Evolutionary conservation across 2,329 filamentous ascomycete species (phyloP), one percentile per base, ranked within the genome.

Genomic region (Chaetothyriales sp.): DNA sequence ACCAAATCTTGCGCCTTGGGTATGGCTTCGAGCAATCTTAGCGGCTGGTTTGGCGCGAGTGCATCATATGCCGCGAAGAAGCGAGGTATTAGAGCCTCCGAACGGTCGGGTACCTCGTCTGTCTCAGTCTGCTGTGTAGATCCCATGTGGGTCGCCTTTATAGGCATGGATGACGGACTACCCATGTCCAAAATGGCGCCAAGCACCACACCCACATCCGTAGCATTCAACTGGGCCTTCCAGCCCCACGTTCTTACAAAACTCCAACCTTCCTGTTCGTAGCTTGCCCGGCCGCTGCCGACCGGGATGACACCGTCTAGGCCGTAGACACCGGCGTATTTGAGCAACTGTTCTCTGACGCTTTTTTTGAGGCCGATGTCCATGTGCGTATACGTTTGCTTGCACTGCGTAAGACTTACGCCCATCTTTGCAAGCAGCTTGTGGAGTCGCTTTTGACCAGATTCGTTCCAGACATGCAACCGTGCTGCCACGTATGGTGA

Each of bases 391-490:
- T 97, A 98, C 65, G 82, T 90, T 68, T 97, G 92, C 62, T 88
- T 89, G 70, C 89, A 95, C 69, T 98, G 90, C 4, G 84, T 85
- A 40, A 97, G 73, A 63, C 87, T 94, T 51, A 98, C 86, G 29
- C 92, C 92, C 90, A 98, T 98, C 69, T 97, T 98, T 44, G 92
- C 92, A 2, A 98, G 77, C 0, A 98, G 77, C 65, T 97, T 97
- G 67, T 95, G 87, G 18, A 98, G 73, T 49, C 90, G 80, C 66
- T 94, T 94, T 50, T 86, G 77, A 2, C 92, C 92, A 48, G 78
- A 79, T 56, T 97, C 92, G 54, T 83, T 94, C 90, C 92, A 98
- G 46, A 95, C 89, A 67, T 94, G 90, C 46, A 98, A 76, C 29
- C 88, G 80, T 2, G 90, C 87, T 54, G 94, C 90, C 4, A 98